Conservation (phyloP, 768 basidiomycete species). For the Fibroporia radiculosa region DNA sequence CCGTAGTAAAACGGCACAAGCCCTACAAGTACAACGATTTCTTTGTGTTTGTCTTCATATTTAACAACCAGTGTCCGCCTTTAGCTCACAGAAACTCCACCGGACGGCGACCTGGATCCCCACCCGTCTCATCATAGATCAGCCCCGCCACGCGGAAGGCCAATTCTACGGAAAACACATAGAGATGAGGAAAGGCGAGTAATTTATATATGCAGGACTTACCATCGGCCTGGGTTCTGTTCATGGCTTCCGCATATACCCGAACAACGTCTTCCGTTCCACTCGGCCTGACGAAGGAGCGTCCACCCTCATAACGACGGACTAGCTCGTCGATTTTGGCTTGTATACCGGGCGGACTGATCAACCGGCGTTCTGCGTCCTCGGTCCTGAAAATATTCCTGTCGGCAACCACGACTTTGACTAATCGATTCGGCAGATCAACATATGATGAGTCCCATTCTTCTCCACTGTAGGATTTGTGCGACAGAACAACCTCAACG, state of each 20-base stretch:
- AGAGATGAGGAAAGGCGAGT: slow-evolving; percentile 2
- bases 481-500: slow-evolving; percentile 86
- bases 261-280: slow-evolving; percentile 98
- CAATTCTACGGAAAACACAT: slow-evolving; percentile 45
- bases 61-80: neutral
- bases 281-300: slow-evolving; percentile 92
- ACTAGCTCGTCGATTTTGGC: slow-evolving; percentile 75
- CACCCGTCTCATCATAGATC: slow-evolving; percentile 77
- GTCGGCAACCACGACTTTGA: slow-evolving; percentile 86
- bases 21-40: too few relatives aligned
- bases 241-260: slow-evolving; percentile 89
- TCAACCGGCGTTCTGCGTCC: slow-evolving; percentile 88
- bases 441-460: slow-evolving; percentile 93
- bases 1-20: too few relatives aligned
- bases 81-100: slow-evolving; percentile 61
- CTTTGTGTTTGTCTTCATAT: neutral
- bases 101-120: slow-evolving; percentile 70
- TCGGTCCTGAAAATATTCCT: slow-evolving; percentile 80
- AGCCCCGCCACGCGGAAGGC: slow-evolving; percentile 80
- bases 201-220: slow-evolving; percentile 20
- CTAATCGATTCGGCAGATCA: slow-evolving; percentile 90
- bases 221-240: slow-evolving; percentile 78
- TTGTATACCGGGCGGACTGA: slow-evolving; percentile 76
- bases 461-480: slow-evolving; percentile 72
- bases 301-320: slow-evolving; percentile 69